Percentiles rank a stretch among this genome's conserved stretches.
Evolutionary conservation across 164 flowering plant genomes (phyloP).

Genomic region (Stephania japonica): DNA sequence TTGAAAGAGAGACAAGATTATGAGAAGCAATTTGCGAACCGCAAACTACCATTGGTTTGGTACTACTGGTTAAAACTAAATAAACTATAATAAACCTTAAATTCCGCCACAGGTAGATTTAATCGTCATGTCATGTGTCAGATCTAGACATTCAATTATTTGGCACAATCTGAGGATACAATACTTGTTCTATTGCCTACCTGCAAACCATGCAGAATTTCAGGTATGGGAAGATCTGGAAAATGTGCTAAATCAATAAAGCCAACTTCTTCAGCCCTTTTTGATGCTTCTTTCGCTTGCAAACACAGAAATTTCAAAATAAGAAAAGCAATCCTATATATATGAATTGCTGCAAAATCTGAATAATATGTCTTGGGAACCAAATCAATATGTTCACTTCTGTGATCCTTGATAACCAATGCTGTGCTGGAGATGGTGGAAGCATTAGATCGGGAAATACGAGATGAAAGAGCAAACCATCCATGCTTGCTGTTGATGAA

Average conservation of each 20-base stretch:
- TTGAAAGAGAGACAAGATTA: not conserved
- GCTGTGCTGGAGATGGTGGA: constrained; percentile 28
- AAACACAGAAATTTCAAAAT: constrained; percentile 64
- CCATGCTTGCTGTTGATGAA: constrained; percentile 62
- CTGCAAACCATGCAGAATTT: constrained; percentile 90
- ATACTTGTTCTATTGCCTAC: constrained; percentile 26
- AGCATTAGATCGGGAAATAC: constrained; percentile 35
- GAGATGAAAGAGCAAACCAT: constrained; percentile 75
- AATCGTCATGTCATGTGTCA: not conserved
- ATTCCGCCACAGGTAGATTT: not conserved
- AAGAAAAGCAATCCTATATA: constrained; percentile 67
- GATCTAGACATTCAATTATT: not conserved
- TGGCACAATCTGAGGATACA: not conserved
- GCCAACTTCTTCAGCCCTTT: constrained; percentile 79
- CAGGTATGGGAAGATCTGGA: constrained; percentile 98
- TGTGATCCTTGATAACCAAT: constrained; percentile 36
- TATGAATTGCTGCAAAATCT: constrained; percentile 58
- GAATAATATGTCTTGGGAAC: constrained; percentile 46
- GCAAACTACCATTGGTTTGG: too few species aligned
- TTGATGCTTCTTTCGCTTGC: constrained; percentile 78
- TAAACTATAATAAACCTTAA: too few species aligned
- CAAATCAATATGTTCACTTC: constrained; percentile 17
- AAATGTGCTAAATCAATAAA: constrained; percentile 78
- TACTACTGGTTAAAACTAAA: too few species aligned
- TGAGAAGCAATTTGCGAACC: not conserved